phyloP scores from a whole-genome alignment of 2,329 filamentous ascomycete species.

The Scedosporium aurantiacum region DNA sequence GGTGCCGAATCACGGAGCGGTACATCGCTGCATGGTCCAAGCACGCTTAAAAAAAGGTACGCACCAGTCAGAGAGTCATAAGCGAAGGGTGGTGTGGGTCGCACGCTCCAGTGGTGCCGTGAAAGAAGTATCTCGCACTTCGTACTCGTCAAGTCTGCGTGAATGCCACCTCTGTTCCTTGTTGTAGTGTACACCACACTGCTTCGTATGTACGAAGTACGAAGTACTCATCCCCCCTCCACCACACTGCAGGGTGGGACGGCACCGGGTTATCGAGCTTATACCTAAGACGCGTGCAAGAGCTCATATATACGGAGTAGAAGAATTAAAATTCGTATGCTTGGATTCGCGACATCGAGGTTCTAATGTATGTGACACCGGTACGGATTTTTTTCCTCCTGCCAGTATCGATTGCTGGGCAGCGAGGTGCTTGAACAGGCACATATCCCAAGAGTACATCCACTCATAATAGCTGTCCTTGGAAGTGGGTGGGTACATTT shows the following conservation, averaged over 20 bases:
- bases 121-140: background rate
- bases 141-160: background rate
- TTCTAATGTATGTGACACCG: background rate
- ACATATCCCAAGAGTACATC: too few species aligned
- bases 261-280: too few species aligned
- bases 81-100: background rate
- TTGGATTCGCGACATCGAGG: background rate
- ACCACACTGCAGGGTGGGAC: too few species aligned
- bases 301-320: too few species aligned
- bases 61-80: background rate
- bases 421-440: too few species aligned
- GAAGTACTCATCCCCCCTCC: too few species aligned
- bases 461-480: too few species aligned
- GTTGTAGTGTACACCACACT: too few species aligned
- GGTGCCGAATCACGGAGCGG: background rate
- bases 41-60: background rate
- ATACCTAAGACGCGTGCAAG: background rate
- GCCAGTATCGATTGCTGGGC: background rate
- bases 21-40: background rate
- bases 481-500: too few species aligned
- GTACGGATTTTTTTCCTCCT: background rate
- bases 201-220: background rate
- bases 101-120: background rate
- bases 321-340: background rate
- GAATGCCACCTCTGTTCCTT: too few species aligned